Percentiles rank a stretch among this genome's conserved stretches.
phyloP scores from a whole-genome alignment of 257 asterid species.

The Solanum acaule region DNA sequence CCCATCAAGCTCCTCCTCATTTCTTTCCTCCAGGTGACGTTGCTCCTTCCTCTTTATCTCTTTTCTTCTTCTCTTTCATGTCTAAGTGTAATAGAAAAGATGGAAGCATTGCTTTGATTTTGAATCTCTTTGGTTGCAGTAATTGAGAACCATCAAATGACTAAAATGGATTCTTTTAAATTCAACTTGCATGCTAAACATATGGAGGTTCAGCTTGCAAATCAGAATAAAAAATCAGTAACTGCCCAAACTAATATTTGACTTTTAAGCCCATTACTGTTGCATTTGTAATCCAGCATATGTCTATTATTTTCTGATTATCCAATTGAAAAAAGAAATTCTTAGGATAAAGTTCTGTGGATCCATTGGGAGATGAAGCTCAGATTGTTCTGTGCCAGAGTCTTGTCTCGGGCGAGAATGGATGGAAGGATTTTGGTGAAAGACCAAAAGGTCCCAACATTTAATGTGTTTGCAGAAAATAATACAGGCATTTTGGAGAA shows the following conservation, averaged over 20 bases:
- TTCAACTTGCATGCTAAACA: neutral
- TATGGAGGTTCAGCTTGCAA: neutral
- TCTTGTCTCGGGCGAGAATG: neutral
- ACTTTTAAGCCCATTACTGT: neutral
- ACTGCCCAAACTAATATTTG: neutral
- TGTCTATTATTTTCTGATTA: neutral
- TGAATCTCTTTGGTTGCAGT: neutral
- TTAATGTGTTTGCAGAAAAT: neutral
- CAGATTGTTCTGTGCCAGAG: neutral
- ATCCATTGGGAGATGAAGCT: neutral
- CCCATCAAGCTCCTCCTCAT: neutral
- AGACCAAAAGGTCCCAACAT: neutral
- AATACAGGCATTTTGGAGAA: neutral
- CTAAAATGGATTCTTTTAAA: neutral
- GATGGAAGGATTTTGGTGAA: neutral
- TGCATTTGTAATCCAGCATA: neutral
- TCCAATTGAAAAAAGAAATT: neutral
- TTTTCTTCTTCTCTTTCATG: neutral
- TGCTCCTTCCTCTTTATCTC: neutral
- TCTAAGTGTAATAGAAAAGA: neutral
- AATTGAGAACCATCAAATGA: neutral
- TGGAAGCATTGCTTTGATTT: neutral
- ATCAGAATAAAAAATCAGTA: neutral
- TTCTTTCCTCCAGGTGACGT: neutral
- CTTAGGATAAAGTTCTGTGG: neutral